A percentile compares a stretch with the other conserved stretches of the same genome.
Conservation (phyloP, 257 asterid species). For the Gentiana dahurica region DNA sequence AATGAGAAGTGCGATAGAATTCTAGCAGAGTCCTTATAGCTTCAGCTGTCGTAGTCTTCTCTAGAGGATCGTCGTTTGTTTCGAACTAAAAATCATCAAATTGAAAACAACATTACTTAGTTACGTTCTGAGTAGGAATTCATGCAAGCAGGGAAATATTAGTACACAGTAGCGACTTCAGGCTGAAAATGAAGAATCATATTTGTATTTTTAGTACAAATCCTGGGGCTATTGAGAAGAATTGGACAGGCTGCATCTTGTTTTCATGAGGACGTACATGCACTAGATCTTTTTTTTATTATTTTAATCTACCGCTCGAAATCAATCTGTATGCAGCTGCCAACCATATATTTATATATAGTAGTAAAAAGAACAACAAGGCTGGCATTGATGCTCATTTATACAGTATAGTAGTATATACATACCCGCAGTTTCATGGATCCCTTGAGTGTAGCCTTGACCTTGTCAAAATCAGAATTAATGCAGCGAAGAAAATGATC, state of each 20-base stretch:
- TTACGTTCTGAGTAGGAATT: background rate
- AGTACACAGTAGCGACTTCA: background rate
- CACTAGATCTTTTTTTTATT: too few species aligned
- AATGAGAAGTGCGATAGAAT: conserved; percentile 54
- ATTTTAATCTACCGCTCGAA: background rate
- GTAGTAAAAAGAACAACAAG: too few species aligned
- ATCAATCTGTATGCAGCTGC: too few species aligned
- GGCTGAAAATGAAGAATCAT: background rate
- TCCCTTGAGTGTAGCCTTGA: conserved; percentile 96
- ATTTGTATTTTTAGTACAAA: too few species aligned
- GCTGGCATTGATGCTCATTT: too few species aligned
- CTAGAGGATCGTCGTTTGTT: conserved; percentile 85
- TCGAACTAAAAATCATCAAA: conserved; percentile 43
- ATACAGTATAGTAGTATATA: too few species aligned
- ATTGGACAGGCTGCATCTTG: background rate
- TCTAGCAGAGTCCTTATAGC: conserved; percentile 65
- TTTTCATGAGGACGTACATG: too few species aligned
- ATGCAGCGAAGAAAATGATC: conserved; percentile 93
- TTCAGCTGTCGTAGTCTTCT: conserved; percentile 74
- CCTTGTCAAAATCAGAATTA: conserved; percentile 92
- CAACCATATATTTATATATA: too few species aligned
- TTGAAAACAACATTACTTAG: background rate
- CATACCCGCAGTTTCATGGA: conserved; percentile 88
- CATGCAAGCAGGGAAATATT: background rate
- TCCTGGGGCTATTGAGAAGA: background rate